Conservation (phyloP, 2,329 filamentous ascomycete species). For the Ophiocordyceps robertsii region DNA sequence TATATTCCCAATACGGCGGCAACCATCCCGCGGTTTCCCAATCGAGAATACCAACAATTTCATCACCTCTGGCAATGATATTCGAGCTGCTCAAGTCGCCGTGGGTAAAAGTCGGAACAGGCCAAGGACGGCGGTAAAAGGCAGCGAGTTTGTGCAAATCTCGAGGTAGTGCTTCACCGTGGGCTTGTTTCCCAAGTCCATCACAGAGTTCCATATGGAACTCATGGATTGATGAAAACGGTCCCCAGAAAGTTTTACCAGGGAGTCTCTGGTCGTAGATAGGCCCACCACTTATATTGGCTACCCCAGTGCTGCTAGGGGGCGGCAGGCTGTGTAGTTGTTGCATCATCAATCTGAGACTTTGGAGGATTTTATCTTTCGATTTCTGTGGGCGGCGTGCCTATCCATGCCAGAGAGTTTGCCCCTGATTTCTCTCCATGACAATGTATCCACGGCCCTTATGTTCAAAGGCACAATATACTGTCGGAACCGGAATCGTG, state of each 20-base stretch:
- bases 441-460: constrained; percentile 1
- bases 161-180: constrained; percentile 3
- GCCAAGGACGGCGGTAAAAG: constrained; percentile 20
- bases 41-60: constrained; percentile 28
- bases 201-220: constrained; percentile 18
- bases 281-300: constrained; percentile 12
- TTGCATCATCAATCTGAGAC: constrained; percentile 8
- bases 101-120: constrained; percentile 28
- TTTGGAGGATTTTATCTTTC: constrained; percentile 5
- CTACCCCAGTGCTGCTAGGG: constrained; percentile 6
- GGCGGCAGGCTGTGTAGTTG: constrained; percentile 11
- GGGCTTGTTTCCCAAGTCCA: constrained; percentile 4
- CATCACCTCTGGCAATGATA: constrained; percentile 24
- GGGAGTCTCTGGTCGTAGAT: constrained; percentile 13
- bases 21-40: constrained; percentile 20
- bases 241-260: constrained; percentile 10
- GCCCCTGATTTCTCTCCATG: constrained; percentile 15
- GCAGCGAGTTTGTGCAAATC: constrained; percentile 17
- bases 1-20: constrained; percentile 20
- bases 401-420: constrained; percentile 6
- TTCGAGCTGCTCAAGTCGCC: constrained; percentile 29
- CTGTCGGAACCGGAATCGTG: constrained; percentile 8
- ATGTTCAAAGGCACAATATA: constrained; percentile 6
- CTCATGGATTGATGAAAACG: constrained; percentile 15
- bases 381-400: constrained; percentile 3